Base-by-base conservation (phyloP, 306 rosid species). In the Rosa lucieae region DNA sequence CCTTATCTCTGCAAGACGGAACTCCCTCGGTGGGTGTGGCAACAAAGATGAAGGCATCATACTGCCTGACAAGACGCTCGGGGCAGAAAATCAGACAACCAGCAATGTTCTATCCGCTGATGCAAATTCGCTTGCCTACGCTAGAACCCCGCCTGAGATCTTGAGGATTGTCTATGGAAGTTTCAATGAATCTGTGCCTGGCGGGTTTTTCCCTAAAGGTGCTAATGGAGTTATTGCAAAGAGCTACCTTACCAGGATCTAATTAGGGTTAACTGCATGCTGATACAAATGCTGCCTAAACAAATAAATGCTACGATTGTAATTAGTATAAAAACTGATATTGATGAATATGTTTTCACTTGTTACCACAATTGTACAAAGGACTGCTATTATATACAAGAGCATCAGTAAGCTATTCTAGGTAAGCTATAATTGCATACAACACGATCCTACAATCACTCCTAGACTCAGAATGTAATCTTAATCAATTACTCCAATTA, bases 21-120 rank as follows among this genome's bases (percentile, higher is more conserved):
- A 78, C 79, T 14, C 8, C 81, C 63, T 85, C 3, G 81, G 11
- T n/a, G 67, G 2, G 23, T 75, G 81, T 47, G 88, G 82, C 11
- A 44, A 37, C 51, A 74, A 77, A 74, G 84, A 84, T 21, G 84
- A 81, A 81, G 87, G 87, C 9, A 18, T 81, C 2, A 5, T 11
- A 8, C 80, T 74, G 3, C 79, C 84, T n/a, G 6, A 56, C 74
- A 26, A 2, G 11, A 46, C 0, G 46, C 76, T 80, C 2, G 87
- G 82, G 48, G 85, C 85, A 0, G 82, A 67, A 44, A 61, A 78
- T 23, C 63, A 47, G 10, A 84, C 84, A 1, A 11, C 52, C 14
- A 80, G 79, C 26, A 84, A 84, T 29, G 37, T 80, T 5, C 78
- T 85, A 5, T 70, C 85, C 0, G 81, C 85, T 0, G 63, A 81